These are phyloP conservation scores for Zymoseptoria tritici DNA, from an alignment of 2,329 filamentous ascomycete genomes.

Conservation along the genomic window DNA sequence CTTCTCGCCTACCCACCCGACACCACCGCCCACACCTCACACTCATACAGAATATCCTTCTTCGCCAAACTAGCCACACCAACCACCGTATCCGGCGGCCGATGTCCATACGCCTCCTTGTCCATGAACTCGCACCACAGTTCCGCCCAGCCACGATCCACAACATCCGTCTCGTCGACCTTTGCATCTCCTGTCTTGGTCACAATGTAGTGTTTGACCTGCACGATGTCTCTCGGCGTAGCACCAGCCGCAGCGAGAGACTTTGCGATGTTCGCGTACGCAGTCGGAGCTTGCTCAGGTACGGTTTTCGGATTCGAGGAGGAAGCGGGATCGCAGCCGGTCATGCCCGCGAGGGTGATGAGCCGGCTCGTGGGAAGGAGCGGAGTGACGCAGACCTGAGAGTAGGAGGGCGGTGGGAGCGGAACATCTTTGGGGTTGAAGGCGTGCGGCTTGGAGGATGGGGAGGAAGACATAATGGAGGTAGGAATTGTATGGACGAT, in stretches of 20 bases:
- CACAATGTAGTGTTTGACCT: slow-evolving; percentile 32
- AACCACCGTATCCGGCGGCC: slow-evolving; percentile 32
- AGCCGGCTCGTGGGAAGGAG: slow-evolving; percentile 9
- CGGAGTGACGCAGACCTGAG: slow-evolving; percentile 2
- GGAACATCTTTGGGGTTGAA: slow-evolving; percentile 2
- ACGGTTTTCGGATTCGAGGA: not conserved
- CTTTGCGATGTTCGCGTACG: slow-evolving; percentile 25
- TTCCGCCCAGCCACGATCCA: slow-evolving; percentile 26
- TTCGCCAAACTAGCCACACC: slow-evolving; percentile 30
- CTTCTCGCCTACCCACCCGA: not conserved
- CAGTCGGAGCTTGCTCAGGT: slow-evolving; percentile 24
- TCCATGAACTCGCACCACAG: slow-evolving; percentile 33
- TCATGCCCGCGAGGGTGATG: slow-evolving; percentile 30
- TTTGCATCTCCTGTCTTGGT: slow-evolving; percentile 26
- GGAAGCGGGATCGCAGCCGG: slow-evolving; percentile 11
- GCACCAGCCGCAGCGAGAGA: slow-evolving; percentile 26
- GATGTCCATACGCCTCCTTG: slow-evolving; percentile 25
- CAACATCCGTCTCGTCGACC: slow-evolving; percentile 9
- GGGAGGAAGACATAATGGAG: not conserved
- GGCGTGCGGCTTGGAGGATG: not conserved
- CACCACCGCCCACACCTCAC: slow-evolving; percentile 29
- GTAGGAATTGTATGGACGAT: not conserved
- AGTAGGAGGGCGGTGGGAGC: slow-evolving; percentile 2
- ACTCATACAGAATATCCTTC: slow-evolving; percentile 28
- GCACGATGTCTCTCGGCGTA: slow-evolving; percentile 30